Base-by-base conservation (phyloP, 108 stramenopile genomes). In the Cyclotella choctawhatcheeana region DNA sequence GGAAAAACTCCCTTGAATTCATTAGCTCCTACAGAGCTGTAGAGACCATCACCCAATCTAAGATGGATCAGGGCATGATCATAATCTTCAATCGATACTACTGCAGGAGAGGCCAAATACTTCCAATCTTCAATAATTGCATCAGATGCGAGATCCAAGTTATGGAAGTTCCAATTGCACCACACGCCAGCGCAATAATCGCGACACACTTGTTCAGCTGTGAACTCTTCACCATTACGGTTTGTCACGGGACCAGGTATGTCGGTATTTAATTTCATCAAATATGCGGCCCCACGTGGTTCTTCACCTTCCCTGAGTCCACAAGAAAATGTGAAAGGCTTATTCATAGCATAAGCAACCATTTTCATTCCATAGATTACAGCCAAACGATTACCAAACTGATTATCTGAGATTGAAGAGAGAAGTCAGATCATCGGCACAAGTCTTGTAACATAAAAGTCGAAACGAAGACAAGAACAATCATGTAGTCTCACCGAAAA, bases 1-100 rank as follows among this genome's bases (percentile, higher is more conserved):
- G 58, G 58, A 18, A 59, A 59, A 10, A 59, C n/a, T 3, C 58
- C 58, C 33, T 59, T 59, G 16, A 35, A 3, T 20, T 59, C 33
- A 20, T 33, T 59, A 18, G 5, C n/a, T 35, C 58, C 58, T 35
- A 4, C 20, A 13, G 18, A 13, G 5, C 33, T 17, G 20, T n/a
- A 6, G 4, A 59, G 33, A 17, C n/a, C 58, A 59, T 59, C 58
- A n/a, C 58, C 33, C n/a, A 59, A 59, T 18, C 25, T 24, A 29
- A 55, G 54, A 18, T 55, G 54, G 35, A 59, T 59, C 12, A 59
- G 33, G 4, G 58, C 58, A 35, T 59, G 33, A 35, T 59, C 58
- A 33, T 59, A 33, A 59, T 55, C 54, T 2, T 8, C 0, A 40
- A 43, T 40, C 6, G 33, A 12, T 4, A 40, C 21, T 5, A 13